Conservation (phyloP, 2,329 filamentous ascomycete genomes). For the Plenodomus biglobosus region DNA sequence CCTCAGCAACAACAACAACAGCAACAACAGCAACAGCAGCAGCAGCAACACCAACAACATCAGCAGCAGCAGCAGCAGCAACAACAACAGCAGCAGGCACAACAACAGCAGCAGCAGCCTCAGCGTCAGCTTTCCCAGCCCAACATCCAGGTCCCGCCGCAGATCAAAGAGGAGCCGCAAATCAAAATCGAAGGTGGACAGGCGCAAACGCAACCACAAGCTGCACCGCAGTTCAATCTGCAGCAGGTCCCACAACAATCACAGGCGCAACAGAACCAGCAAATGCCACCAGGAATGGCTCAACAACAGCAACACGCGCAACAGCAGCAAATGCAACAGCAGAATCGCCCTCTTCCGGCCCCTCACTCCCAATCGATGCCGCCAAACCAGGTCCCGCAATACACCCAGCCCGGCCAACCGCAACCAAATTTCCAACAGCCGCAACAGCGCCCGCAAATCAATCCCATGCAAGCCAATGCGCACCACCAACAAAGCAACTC, state of each 20-base stretch:
- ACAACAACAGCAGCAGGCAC: constrained; percentile 27
- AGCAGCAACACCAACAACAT: constrained; percentile 28
- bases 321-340: constrained; percentile 10
- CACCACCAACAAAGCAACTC: constrained; percentile 42
- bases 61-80: constrained; percentile 31
- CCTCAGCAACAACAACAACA: constrained; percentile 21
- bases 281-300: constrained; percentile 19
- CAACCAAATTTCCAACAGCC: constrained; percentile 35
- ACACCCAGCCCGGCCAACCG: constrained; percentile 31
- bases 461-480: constrained; percentile 40
- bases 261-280: constrained; percentile 11
- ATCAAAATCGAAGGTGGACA: constrained; percentile 42
- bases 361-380: constrained; percentile 35
- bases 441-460: constrained; percentile 40
- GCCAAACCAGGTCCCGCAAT: constrained; percentile 30
- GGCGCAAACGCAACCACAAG: constrained; percentile 23
- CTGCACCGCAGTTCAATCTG: constrained; percentile 12
- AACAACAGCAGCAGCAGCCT: constrained; percentile 18
- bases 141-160: constrained; percentile 24
- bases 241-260: constrained; percentile 1
- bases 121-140: constrained; percentile 35
- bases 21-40: constrained; percentile 30
- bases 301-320: constrained; percentile 20
- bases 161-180: constrained; percentile 39
- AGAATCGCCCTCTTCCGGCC: constrained; percentile 30